Conservation (phyloP, 2,329 filamentous ascomycete species). For the Bertia moriformis region DNA sequence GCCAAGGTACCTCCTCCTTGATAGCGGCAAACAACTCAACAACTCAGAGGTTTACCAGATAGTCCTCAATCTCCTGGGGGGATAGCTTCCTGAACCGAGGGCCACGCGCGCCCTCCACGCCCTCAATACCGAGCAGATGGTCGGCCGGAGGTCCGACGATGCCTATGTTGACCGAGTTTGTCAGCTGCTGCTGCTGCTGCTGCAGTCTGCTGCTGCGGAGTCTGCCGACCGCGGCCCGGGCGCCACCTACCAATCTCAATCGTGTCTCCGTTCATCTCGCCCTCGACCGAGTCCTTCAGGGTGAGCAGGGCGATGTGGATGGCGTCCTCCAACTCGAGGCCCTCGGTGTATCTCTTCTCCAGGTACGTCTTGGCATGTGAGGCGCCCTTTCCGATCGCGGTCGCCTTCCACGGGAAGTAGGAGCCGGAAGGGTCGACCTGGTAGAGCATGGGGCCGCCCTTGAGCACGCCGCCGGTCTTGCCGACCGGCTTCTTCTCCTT, state of each 20-base stretch:
- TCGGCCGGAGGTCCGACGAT: constrained; percentile 92
- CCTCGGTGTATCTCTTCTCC: constrained; percentile 97
- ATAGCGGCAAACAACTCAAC: background rate
- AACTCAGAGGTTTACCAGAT: constrained; percentile 93
- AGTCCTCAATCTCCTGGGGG: constrained; percentile 97
- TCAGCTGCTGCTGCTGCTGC: background rate
- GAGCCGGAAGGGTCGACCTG: constrained; percentile 98
- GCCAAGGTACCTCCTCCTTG: background rate
- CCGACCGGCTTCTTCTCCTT: constrained; percentile 61
- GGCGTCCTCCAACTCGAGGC: constrained; percentile 89
- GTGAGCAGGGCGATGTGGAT: constrained; percentile 96
- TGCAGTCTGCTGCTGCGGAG: background rate
- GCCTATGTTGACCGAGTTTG: constrained; percentile 42
- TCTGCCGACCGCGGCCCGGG: too few species aligned
- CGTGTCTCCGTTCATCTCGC: constrained; percentile 97
- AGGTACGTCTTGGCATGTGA: constrained; percentile 97
- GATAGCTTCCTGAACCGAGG: constrained; percentile 87
- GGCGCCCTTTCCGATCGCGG: constrained; percentile 95
- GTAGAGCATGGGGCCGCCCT: constrained; percentile 93
- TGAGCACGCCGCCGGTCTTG: constrained; percentile 89
- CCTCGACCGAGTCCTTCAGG: constrained; percentile 97
- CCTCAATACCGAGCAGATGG: constrained; percentile 80
- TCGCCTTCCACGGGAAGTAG: constrained; percentile 99
- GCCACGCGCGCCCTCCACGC: constrained; percentile 69
- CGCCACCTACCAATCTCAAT: constrained; percentile 75